phyloP scores from a whole-genome alignment of 2,329 filamentous ascomycete species.

The Monilinia fructicola region DNA sequence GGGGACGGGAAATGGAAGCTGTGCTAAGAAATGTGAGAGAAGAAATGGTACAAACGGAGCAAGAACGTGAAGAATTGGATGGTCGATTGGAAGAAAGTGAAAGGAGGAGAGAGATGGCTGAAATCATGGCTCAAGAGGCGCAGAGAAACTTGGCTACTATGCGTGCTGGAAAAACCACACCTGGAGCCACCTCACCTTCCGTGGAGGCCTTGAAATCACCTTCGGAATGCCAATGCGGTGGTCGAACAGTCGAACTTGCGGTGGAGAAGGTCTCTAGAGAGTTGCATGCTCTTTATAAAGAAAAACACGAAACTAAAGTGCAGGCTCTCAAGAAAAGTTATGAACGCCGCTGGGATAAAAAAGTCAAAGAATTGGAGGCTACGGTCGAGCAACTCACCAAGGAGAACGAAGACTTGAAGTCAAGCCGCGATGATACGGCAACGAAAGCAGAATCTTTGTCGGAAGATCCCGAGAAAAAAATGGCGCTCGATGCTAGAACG shows the following conservation, averaged over 20 bases:
- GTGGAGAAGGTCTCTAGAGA: conserved; percentile 93
- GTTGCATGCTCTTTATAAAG: conserved; percentile 89
- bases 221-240: conserved; percentile 36
- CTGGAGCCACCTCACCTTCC: conserved; percentile 35
- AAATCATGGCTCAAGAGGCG: conserved; percentile 73
- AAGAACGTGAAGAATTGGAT: conserved; percentile 77
- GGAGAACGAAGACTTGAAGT: conserved; percentile 72
- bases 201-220: conserved; percentile 41
- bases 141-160: conserved; percentile 74
- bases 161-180: conserved; percentile 57
- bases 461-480: conserved; percentile 63
- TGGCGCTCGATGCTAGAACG: conserved; percentile 71
- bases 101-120: conserved; percentile 69
- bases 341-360: conserved; percentile 87
- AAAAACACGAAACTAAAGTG: conserved; percentile 96
- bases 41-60: conserved; percentile 74
- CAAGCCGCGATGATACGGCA: conserved; percentile 60
- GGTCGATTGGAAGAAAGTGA: conserved; percentile 75
- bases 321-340: conserved; percentile 82
- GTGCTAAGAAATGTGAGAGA: conserved; percentile 77
- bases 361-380: conserved; percentile 72
- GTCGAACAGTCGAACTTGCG: conserved; percentile 73
- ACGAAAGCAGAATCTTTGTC: conserved; percentile 51
- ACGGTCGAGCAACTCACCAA: conserved; percentile 67
- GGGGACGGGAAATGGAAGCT: conserved; percentile 81